Base-by-base conservation (phyloP, 768 basidiomycete species). In the Hygrophoropsis aurantiaca region DNA sequence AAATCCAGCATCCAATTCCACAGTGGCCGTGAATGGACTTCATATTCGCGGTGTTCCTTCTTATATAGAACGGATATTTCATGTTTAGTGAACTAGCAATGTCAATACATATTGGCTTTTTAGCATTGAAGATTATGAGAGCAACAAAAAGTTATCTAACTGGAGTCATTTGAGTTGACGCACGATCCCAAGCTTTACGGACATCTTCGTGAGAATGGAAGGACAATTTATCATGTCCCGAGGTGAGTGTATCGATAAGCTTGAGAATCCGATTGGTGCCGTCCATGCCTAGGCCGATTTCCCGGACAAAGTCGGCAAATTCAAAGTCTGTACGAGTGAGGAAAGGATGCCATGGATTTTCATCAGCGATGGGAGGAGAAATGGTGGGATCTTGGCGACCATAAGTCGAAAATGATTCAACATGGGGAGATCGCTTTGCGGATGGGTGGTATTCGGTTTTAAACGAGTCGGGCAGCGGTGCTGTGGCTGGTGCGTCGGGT, bases 111-210 rank as follows among this genome's bases (percentile, higher is more conserved):
- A n/a, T n/a, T n/a, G n/a, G n/a, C n/a, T n/a, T n/a, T n/a, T n/a
- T n/a, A n/a, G n/a, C n/a, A n/a, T n/a, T n/a, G n/a, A n/a, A n/a
- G n/a, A n/a, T n/a, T n/a, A n/a, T n/a, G n/a, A n/a, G n/a, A n/a
- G n/a, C 15, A 56, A 49, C 11, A 65, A 55, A 15, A 34, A n/a
- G 13, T 11, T 2, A 41, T n/a, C 47, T 43, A 21, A 50, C 49
- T 13, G 38, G n/a, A 7, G 19, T 50, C 26, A 51, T 15, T 13
- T 34, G 32, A 10, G 30, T n/a, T 2, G 36, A 18, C 2, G 39
- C 38, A 25, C 2, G 18, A 9, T 35, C 38, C 49, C 44, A 50
- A 9, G 38, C 44, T 4, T 26, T 21, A 4, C 5, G 35, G 11
- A 50, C 21, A n/a, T 50, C 44, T 5, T 11, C 15, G 16, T 50